These are phyloP conservation scores for Thyridium curvatum DNA, from an alignment of 2,329 filamentous ascomycete genomes.

Conservation along the genomic window DNA sequence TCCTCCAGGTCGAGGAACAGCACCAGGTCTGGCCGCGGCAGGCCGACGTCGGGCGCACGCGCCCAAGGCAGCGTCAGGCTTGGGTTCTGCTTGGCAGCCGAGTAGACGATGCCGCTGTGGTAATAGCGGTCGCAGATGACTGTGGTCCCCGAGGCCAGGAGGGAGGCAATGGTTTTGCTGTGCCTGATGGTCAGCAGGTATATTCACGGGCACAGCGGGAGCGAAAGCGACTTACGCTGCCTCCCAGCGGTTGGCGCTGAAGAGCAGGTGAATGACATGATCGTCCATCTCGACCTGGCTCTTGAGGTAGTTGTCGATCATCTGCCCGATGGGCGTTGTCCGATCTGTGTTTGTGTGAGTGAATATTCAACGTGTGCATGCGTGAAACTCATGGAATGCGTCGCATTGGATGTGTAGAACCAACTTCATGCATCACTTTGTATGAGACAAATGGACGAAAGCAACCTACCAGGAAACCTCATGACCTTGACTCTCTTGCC, in stretches of 20 bases:
- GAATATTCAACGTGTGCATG: too few relatives aligned
- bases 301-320: constrained; percentile 80
- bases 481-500: constrained; percentile 45
- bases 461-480: constrained; percentile 48
- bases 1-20: constrained; percentile 81
- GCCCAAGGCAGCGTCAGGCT: constrained; percentile 71
- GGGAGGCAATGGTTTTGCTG: constrained; percentile 43
- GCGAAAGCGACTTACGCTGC: constrained; percentile 37
- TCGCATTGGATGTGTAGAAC: too few relatives aligned
- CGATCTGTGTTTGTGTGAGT: constrained; percentile 49
- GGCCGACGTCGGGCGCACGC: constrained; percentile 73
- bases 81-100: constrained; percentile 75
- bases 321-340: constrained; percentile 74
- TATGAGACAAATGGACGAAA: not conserved
- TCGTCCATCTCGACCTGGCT: constrained; percentile 70
- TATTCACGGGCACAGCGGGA: not conserved
- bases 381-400: too few relatives aligned
- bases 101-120: constrained; percentile 91
- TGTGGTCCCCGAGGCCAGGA: constrained; percentile 60
- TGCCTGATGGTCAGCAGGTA: not conserved
- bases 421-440: not conserved
- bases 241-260: constrained; percentile 90
- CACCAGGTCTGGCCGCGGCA: constrained; percentile 82
- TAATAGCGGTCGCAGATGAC: constrained; percentile 91
- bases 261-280: constrained; percentile 83